phyloP scores from a whole-genome alignment of 2,329 filamentous ascomycete species.

The Cryphonectria naterciae region DNA sequence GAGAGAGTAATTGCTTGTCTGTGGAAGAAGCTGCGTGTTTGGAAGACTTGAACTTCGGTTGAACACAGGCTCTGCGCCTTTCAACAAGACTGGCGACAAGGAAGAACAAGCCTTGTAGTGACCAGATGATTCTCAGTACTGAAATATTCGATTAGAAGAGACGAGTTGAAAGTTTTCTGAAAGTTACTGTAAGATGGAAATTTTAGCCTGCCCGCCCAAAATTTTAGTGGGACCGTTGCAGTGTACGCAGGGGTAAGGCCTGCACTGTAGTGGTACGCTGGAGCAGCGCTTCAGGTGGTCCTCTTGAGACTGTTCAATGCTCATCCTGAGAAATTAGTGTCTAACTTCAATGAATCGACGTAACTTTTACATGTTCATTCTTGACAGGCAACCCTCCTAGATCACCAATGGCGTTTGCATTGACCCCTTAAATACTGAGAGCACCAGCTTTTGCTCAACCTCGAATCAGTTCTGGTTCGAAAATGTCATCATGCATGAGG shows the following conservation, averaged over 20 bases:
- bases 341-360: not conserved
- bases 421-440: not conserved
- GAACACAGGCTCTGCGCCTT: not conserved
- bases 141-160: not conserved
- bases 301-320: not conserved
- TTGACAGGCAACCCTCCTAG: not conserved
- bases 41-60: not conserved
- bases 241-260: constrained; percentile 15
- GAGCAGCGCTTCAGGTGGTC: not conserved
- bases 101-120: not conserved
- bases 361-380: not conserved
- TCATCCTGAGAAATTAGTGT: not conserved
- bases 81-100: not conserved
- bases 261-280: not conserved
- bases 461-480: not conserved
- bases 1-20: not conserved
- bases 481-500: constrained; percentile 25
- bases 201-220: constrained; percentile 22
- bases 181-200: constrained; percentile 19
- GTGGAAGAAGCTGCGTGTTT: not conserved
- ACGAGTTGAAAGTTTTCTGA: constrained; percentile 21
- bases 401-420: not conserved
- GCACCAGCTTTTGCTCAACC: not conserved
- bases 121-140: not conserved
- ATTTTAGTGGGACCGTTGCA: constrained; percentile 28